Percentiles rank a stretch among this genome's conserved stretches.
phyloP scores from a whole-genome alignment of 1,139 yeast genomes.

The Suhomyces taliae region DNA sequence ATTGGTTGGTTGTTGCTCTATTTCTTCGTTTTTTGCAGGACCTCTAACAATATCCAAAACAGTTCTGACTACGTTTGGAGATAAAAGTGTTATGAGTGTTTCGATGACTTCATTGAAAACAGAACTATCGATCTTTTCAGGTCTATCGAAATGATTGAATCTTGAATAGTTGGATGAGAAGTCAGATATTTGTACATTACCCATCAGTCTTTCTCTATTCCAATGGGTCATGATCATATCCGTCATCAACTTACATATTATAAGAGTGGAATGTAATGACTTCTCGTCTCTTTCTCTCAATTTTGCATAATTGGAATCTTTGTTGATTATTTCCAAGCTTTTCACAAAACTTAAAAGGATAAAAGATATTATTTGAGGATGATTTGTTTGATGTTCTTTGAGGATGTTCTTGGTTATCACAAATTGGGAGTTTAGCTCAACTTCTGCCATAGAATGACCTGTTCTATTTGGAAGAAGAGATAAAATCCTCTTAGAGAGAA shows the following conservation, averaged over 20 bases:
- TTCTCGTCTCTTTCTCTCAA: constrained; percentile 35
- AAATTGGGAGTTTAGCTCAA: constrained; percentile 45
- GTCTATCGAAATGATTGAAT: constrained; percentile 16
- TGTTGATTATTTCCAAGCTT: constrained; percentile 28
- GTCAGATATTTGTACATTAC: constrained; percentile 9
- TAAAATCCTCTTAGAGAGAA: constrained; percentile 27
- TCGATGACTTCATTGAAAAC: constrained; percentile 12
- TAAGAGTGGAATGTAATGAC: constrained; percentile 33
- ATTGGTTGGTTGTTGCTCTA: not conserved
- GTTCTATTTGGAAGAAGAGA: constrained; percentile 41
- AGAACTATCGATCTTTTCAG: constrained; percentile 10
- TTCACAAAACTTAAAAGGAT: constrained; percentile 25
- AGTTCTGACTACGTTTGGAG: constrained; percentile 15
- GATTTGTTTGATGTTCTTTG: constrained; percentile 20
- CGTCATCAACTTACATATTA: constrained; percentile 34
- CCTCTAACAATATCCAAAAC: constrained; percentile 15
- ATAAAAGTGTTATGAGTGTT: constrained; percentile 13
- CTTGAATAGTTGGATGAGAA: constrained; percentile 17
- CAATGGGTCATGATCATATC: constrained; percentile 32
- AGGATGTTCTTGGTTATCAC: constrained; percentile 33
- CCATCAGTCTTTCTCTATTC: constrained; percentile 19
- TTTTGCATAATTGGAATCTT: constrained; percentile 27
- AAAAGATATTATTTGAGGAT: constrained; percentile 21
- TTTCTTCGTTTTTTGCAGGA: constrained; percentile 5
- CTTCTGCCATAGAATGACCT: constrained; percentile 43